phyloP scores from a whole-genome alignment of 2,329 filamentous ascomycete genomes.

The Epichloe hybrida region DNA sequence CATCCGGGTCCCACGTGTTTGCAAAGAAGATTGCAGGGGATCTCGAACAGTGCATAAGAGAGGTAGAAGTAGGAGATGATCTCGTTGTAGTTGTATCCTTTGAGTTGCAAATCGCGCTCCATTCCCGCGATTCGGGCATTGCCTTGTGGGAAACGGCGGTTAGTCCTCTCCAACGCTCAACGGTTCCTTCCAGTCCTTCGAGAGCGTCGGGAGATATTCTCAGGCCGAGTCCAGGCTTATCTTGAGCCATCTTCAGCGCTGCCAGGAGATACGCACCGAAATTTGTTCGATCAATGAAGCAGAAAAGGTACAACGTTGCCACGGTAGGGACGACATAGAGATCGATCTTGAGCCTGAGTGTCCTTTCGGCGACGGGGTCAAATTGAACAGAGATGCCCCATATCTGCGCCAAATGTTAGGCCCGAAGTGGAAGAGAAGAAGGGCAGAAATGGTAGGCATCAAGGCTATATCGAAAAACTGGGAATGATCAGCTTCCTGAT shows the following conservation, averaged over 20 bases:
- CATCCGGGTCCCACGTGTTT: conserved; percentile 60
- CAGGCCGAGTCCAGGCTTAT: too few relatives aligned
- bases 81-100: conserved; percentile 54
- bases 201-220: neutral
- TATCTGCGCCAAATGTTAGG: neutral
- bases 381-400: conserved; percentile 29
- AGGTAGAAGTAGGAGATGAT: conserved; percentile 59
- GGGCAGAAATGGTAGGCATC: neutral
- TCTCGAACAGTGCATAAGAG: conserved; percentile 60
- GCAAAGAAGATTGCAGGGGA: conserved; percentile 54
- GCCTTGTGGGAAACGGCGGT: conserved; percentile 25
- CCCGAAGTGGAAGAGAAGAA: neutral
- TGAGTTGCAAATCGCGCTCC: conserved; percentile 45
- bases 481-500: neutral
- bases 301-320: conserved; percentile 54
- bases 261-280: conserved; percentile 36
- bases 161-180: neutral
- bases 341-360: conserved; percentile 51
- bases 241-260: neutral
- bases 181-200: neutral
- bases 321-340: conserved; percentile 52
- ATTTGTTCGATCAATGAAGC: conserved; percentile 63
- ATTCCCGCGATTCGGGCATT: conserved; percentile 55
- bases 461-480: neutral
- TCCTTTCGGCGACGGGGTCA: conserved; percentile 42